These are phyloP conservation scores for Paramecium sexaurelia DNA, from an alignment of 73 alveolate genomes.

Conservation along the genomic window DNA sequence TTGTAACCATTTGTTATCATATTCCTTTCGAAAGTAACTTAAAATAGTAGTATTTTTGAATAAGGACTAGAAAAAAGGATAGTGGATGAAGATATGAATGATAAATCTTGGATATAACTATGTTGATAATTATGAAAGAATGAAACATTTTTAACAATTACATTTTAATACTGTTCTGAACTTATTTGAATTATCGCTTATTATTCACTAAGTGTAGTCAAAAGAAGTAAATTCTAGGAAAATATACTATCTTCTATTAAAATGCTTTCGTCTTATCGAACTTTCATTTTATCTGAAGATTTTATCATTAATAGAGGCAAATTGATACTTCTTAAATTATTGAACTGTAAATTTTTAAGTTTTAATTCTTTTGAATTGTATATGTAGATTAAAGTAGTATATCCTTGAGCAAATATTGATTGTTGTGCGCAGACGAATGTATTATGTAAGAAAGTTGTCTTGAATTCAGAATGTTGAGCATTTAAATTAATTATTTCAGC, in stretches of 20 bases:
- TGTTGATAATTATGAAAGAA: neutral
- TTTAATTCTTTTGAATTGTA: neutral
- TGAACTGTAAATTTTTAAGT: neutral
- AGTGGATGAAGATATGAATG: neutral
- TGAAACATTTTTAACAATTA: neutral
- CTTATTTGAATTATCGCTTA: neutral
- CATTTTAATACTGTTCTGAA: neutral
- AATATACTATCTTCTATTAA: neutral
- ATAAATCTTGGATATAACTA: neutral
- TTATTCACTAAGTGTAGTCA: neutral
- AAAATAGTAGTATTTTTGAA: neutral
- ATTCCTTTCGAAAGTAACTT: neutral
- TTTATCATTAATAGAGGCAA: neutral
- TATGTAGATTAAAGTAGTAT: neutral
- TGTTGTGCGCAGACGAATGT: neutral
- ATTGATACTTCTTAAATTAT: neutral
- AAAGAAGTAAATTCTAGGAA: neutral
- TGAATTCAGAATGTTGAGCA: neutral
- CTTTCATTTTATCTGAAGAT: neutral
- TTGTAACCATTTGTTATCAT: neutral
- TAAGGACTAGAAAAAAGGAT: neutral
- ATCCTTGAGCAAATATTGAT: neutral
- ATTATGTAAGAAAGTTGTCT: neutral
- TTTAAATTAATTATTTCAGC: neutral
- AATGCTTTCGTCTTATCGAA: neutral